Evolutionary conservation across 345 rosid species (phyloP), one percentile per base, ranked within the genome.

Genomic region (Erucastrum elatum): DNA sequence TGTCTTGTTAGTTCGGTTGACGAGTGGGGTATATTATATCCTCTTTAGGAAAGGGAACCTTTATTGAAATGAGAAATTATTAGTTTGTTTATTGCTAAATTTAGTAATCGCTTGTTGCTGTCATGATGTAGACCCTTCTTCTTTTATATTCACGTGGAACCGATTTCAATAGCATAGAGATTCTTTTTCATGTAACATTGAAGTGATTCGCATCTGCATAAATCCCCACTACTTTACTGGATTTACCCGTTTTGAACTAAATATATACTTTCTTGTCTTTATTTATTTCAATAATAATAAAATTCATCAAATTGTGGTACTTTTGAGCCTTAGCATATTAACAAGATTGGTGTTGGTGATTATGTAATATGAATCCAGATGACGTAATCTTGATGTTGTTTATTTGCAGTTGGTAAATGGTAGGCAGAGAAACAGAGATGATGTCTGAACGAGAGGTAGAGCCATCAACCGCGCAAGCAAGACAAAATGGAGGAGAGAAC

Each of bases 371-470:
- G 21, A 21, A 55, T n/a, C 26, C 27, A 55, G 1, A 6, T 16
- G 17, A 51, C 2, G 17, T 16, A 55, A 55, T 55, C 60, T 55
- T 25, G 65, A 61, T 29, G 46, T 71, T 77, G 26, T 70, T 64
- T 77, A 12, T 66, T 31, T 72, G 60, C 74, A 80, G 78, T 26
- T 63, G 51, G 71, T 69, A 58, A 21, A 80, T 75, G 92, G 90
- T 80, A 64, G 67, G 53, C 31, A 68, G 83, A 29, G 86, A 85
- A 1, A 64, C 84, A 4, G 86, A 89, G 37, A 71, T 75, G 67
- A 60, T 81, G 13, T 62, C 84, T 1, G 85, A 79, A 12, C 82
- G 86, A n/a, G 95, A 90, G 69, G 86, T 82, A 3, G 81, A 77
- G 4, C 84, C 87, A 16, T 85, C 88, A 0, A 64, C 44, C 11